Conservation (phyloP, 2,329 filamentous ascomycete species). For the Fusarium duplospermum region DNA sequence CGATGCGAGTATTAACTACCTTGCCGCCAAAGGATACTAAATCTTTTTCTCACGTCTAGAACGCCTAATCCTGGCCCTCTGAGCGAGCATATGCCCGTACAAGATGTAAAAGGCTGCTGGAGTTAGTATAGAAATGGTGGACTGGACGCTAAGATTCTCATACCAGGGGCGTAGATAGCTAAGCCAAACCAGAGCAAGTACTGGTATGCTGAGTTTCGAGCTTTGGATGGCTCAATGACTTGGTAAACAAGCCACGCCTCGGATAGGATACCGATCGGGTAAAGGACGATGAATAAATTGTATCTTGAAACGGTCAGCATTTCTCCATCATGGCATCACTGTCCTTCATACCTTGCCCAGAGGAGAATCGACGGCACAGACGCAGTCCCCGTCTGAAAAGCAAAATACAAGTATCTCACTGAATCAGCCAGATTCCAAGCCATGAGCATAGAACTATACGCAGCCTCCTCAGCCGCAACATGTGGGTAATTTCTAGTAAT, state of each 20-base stretch:
- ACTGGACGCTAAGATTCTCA: background rate
- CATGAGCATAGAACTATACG: slow-evolving; percentile 34
- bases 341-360: slow-evolving; percentile 34
- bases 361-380: slow-evolving; percentile 12
- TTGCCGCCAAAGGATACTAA: no score
- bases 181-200: slow-evolving; percentile 36
- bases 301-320: slow-evolving; percentile 7
- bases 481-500: slow-evolving; percentile 38
- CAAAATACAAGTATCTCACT: slow-evolving; percentile 35
- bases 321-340: rapidly evolving
- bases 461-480: slow-evolving; percentile 19
- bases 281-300: slow-evolving; percentile 34
- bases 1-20: no score
- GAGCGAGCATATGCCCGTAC: slow-evolving; percentile 35
- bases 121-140: background rate
- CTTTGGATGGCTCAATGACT: slow-evolving; percentile 31
- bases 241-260: slow-evolving; percentile 34
- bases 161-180: slow-evolving; percentile 26
- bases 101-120: slow-evolving; percentile 20
- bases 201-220: slow-evolving; percentile 28
- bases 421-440: slow-evolving; percentile 37
- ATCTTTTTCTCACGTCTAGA: background rate
- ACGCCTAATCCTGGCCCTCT: slow-evolving; percentile 27
- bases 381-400: slow-evolving; percentile 22
- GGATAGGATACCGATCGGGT: slow-evolving; percentile 32